Conservation (phyloP, 2,329 filamentous ascomycete genomes). For the Diaporthe australafricana region DNA sequence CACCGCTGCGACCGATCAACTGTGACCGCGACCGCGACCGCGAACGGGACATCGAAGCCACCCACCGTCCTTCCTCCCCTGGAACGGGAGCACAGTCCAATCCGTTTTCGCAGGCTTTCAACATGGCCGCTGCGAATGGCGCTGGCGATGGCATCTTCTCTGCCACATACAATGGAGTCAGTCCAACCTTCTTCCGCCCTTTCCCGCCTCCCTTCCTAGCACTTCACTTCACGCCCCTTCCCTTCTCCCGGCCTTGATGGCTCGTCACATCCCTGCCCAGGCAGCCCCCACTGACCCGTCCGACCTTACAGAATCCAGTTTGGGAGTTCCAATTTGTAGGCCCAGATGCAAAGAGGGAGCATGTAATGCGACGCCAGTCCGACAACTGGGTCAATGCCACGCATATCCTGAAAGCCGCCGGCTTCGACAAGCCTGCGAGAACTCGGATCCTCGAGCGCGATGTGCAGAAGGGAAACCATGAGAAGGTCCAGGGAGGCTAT, state of each 20-base stretch:
- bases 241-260: not conserved
- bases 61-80: not conserved
- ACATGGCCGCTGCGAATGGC: constrained; percentile 59
- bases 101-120: constrained; percentile 27
- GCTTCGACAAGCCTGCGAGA: constrained; percentile 95
- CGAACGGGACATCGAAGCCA: too few species aligned
- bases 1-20: not conserved
- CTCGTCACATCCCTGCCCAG: not conserved
- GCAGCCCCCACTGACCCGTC: not conserved
- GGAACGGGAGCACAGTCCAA: not conserved
- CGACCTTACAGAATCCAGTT: constrained; percentile 79
- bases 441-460: constrained; percentile 96
- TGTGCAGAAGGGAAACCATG: constrained; percentile 94
- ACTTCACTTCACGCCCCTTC: constrained; percentile 11
- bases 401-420: constrained; percentile 96
- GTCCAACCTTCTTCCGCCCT: constrained; percentile 45
- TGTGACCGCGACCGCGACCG: not conserved
- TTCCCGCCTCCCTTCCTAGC: constrained; percentile 22
- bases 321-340: constrained; percentile 88
- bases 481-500: constrained; percentile 98
- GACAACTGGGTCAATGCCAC: constrained; percentile 99
- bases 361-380: constrained; percentile 94
- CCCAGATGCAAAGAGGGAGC: constrained; percentile 75
- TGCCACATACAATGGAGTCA: constrained; percentile 77
- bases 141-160: constrained; percentile 67